phyloP scores from a whole-genome alignment of 1,284 basidiomycete species.

The Sporisorium sorghi region DNA sequence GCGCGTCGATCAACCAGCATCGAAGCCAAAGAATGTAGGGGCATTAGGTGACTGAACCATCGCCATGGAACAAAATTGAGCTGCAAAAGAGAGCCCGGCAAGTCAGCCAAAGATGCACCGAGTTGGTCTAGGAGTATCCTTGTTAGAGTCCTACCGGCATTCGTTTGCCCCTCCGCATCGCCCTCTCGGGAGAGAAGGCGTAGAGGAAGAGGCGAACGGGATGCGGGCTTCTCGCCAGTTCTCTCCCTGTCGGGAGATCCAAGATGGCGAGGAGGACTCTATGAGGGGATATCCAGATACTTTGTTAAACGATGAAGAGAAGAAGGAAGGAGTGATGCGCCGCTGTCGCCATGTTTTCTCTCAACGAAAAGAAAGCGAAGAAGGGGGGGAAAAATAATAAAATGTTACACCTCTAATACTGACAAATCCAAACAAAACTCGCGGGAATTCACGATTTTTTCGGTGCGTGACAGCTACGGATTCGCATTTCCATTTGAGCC shows the following conservation, averaged over 20 bases:
- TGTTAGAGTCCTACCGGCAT: slow-evolving; percentile 50
- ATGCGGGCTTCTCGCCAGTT: slow-evolving; percentile 51
- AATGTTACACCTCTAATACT: not conserved
- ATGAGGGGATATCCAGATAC: slow-evolving; percentile 55
- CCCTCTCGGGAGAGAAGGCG: slow-evolving; percentile 30
- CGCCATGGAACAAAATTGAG: slow-evolving; percentile 35
- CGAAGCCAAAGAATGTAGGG: slow-evolving; percentile 43
- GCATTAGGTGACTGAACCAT: slow-evolving; percentile 56
- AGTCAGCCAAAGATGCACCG: slow-evolving; percentile 58
- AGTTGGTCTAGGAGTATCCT: slow-evolving; percentile 53
- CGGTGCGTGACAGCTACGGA: slow-evolving; percentile 4
- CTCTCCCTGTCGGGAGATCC: slow-evolving; percentile 48
- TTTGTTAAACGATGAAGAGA: slow-evolving; percentile 57
- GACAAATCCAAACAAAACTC: not conserved
- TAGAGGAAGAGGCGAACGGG: slow-evolving; percentile 17
- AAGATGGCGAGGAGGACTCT: slow-evolving; percentile 56
- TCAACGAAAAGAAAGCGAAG: not conserved
- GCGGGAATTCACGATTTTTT: not conserved
- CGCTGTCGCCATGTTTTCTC: not conserved
- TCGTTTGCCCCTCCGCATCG: slow-evolving; percentile 26
- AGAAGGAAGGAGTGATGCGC: slow-evolving; percentile 19
- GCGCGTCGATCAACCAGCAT: not conserved
- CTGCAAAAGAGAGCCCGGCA: slow-evolving; percentile 34
- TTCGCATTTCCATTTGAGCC: not conserved
- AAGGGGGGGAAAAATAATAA: no score